phyloP scores from a whole-genome alignment of 495 filamentous ascomycete species.

The Lindgomyces ingoldianus region DNA sequence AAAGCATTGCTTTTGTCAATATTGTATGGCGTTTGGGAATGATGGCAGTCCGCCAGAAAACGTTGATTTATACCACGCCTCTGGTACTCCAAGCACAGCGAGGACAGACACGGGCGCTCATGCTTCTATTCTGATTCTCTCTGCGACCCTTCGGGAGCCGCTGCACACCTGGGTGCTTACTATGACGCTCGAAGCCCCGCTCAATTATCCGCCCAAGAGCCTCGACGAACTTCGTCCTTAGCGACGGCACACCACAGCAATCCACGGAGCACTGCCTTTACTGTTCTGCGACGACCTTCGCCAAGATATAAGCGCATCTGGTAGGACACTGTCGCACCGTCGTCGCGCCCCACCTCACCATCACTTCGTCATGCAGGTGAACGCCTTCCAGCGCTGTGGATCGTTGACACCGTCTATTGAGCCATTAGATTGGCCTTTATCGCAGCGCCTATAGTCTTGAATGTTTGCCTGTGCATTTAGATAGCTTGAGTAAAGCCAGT shows the following conservation, averaged over 20 bases:
- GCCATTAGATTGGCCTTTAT: background rate
- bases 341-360: background rate
- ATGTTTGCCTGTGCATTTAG: conserved; percentile 16
- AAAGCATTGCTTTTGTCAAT: too few species aligned
- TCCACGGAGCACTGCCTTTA: background rate
- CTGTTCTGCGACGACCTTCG: conserved; percentile 2
- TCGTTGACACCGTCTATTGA: background rate
- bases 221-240: background rate
- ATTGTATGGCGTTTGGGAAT: too few species aligned
- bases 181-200: background rate
- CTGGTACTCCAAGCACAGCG: too few species aligned
- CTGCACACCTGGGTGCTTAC: background rate
- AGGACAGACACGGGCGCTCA: background rate
- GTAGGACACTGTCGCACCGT: conserved; percentile 9
- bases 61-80: too few species aligned
- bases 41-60: too few species aligned
- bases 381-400: background rate
- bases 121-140: background rate
- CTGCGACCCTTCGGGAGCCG: background rate
- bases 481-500: conserved; percentile 22
- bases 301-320: background rate
- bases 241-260: background rate
- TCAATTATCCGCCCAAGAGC: background rate
- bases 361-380: background rate
- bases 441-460: conserved; percentile 3